phyloP scores from a whole-genome alignment of 805 yeast genomes.

The Myxozyma neglecta region DNA sequence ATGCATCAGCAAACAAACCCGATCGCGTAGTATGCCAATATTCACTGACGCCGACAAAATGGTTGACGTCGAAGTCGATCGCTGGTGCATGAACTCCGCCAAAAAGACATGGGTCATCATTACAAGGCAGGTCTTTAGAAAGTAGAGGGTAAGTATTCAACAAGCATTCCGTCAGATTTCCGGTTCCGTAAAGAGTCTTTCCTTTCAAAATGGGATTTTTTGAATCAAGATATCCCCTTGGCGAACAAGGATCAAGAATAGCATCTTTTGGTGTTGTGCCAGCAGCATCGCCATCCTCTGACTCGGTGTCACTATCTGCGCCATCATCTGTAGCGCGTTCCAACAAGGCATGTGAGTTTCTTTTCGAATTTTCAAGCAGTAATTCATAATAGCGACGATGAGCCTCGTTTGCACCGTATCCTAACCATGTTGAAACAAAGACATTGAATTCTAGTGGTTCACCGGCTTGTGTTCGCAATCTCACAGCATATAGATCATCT shows the following conservation, averaged over 20 bases:
- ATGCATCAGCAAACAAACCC: conserved; percentile 19
- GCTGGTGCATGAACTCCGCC: conserved; percentile 94
- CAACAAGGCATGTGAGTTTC: background rate
- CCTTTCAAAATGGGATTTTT: conserved; percentile 29
- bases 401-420: conserved; percentile 97
- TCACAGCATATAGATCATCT: conserved; percentile 70
- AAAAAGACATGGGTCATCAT: conserved; percentile 85
- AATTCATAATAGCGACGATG: conserved; percentile 60
- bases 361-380: conserved; percentile 16
- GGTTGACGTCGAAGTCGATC: conserved; percentile 74
- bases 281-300: background rate
- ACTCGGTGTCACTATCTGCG: conserved; percentile 22
- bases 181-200: conserved; percentile 60
- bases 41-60: conserved; percentile 91
- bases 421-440: conserved; percentile 95
- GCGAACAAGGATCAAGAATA: conserved; percentile 45
- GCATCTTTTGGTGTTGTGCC: background rate
- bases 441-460: conserved; percentile 73
- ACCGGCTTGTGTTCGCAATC: conserved; percentile 70
- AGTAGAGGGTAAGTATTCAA: conserved; percentile 72
- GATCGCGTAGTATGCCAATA: conserved; percentile 77
- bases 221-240: conserved; percentile 46
- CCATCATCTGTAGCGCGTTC: conserved; percentile 7
- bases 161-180: conserved; percentile 74
- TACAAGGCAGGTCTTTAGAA: conserved; percentile 76